Evolutionary conservation across 2,329 filamentous ascomycete genomes (phyloP).

Genomic region (Polytolypa hystricis): DNA sequence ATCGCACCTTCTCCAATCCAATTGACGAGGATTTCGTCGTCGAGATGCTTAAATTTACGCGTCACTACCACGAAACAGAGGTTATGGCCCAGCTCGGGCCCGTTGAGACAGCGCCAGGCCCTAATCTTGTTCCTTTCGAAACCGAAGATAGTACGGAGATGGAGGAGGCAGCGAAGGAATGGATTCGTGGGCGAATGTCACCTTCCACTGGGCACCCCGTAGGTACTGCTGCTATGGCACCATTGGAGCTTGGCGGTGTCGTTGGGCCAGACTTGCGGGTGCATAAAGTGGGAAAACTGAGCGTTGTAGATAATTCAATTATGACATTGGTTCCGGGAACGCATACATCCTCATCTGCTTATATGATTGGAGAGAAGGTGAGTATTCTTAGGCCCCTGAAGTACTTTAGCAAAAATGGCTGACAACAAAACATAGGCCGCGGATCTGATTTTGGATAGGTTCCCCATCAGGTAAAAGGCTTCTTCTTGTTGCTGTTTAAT

Average conservation of each 20-base stretch:
- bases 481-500: too few relatives aligned
- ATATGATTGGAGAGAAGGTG: slow-evolving; percentile 24
- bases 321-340: slow-evolving; percentile 21
- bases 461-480: neutral
- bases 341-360: slow-evolving; percentile 22
- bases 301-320: slow-evolving; percentile 25
- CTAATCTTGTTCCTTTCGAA: slow-evolving; percentile 15
- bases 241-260: slow-evolving; percentile 21
- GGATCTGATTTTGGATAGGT: slow-evolving; percentile 35
- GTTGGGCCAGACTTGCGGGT: slow-evolving; percentile 15
- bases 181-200: slow-evolving; percentile 19
- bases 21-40: slow-evolving; percentile 25
- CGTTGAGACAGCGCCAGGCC: neutral
- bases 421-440: slow-evolving; percentile 32
- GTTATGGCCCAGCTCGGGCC: slow-evolving; percentile 1
- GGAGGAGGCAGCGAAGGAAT: neutral
- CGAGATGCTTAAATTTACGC: slow-evolving; percentile 11
- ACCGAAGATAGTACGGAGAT: neutral
- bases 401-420: neutral
- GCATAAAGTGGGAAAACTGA: slow-evolving; percentile 10
- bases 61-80: slow-evolving; percentile 8
- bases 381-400: neutral
- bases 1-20: slow-evolving; percentile 29
- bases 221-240: slow-evolving; percentile 21
- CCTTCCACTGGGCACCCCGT: slow-evolving; percentile 27